These are phyloP conservation scores for Taphrina flavorubra DNA, from an alignment of 1,139 yeast genomes.

Conservation along the genomic window DNA sequence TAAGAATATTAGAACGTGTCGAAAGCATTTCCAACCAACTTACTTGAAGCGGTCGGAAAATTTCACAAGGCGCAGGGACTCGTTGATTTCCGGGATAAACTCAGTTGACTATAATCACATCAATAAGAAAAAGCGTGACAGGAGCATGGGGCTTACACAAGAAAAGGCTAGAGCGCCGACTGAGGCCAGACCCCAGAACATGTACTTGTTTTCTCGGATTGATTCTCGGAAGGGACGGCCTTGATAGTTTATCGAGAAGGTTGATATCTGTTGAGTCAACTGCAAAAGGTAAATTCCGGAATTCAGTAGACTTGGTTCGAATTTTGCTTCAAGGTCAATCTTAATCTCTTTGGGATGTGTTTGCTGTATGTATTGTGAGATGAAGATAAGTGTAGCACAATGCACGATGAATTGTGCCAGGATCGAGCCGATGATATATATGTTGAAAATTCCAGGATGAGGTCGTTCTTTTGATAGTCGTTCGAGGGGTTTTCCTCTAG, in stretches of 20 bases:
- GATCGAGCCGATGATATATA: conserved; percentile 95
- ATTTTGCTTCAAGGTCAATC: conserved; percentile 84
- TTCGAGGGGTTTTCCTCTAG: conserved; percentile 90
- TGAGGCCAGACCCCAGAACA: conserved; percentile 93
- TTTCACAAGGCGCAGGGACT: conserved; percentile 87
- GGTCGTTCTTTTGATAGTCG: conserved; percentile 94
- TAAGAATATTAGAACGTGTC: conserved; percentile 2
- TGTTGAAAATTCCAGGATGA: conserved; percentile 94
- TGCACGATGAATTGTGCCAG: conserved; percentile 96
- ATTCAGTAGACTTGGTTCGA: conserved; percentile 85
- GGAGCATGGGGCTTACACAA: conserved; percentile 56
- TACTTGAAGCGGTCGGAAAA: conserved; percentile 77
- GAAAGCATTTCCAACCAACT: conserved; percentile 56
- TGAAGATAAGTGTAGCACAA: conserved; percentile 77
- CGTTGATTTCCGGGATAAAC: conserved; percentile 90
- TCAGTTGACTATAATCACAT: conserved; percentile 61
- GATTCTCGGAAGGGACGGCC: conserved; percentile 97
- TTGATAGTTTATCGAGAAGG: conserved; percentile 96
- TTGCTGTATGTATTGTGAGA: conserved; percentile 79
- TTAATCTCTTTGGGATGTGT: conserved; percentile 58
- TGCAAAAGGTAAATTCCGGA: conserved; percentile 95
- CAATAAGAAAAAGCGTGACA: conserved; percentile 50
- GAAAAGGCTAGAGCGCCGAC: conserved; percentile 87
- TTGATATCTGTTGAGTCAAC: conserved; percentile 94
- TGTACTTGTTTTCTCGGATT: conserved; percentile 87